Percentiles rank a stretch among this genome's conserved stretches.
phyloP scores from a whole-genome alignment of 768 basidiomycete species.

The Strobilomyces echinocephalus region DNA sequence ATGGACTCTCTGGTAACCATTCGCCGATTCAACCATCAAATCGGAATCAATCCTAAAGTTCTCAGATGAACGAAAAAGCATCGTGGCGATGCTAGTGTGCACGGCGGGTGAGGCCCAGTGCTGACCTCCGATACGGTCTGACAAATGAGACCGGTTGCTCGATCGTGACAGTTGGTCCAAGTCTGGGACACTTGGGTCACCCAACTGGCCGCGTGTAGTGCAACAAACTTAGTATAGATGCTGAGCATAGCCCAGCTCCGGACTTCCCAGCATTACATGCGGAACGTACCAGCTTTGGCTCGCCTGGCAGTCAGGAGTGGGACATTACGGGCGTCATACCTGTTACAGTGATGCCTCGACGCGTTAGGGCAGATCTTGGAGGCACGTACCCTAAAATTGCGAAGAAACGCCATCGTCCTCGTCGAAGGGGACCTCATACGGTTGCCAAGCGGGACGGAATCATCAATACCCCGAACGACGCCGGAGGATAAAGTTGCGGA shows the following conservation, averaged over 20 bases:
- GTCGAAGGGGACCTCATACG: not conserved
- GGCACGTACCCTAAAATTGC: constrained; percentile 1
- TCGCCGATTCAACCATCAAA: constrained; percentile 19
- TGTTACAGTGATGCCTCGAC: not conserved
- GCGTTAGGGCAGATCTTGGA: constrained; percentile 16
- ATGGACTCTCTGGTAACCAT: constrained; percentile 7
- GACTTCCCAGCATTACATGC: constrained; percentile 17
- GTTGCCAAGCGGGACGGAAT: not conserved
- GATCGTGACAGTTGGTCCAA: constrained; percentile 1
- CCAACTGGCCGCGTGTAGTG: constrained; percentile 7
- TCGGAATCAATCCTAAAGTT: constrained; percentile 14
- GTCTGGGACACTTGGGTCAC: constrained; percentile 8
- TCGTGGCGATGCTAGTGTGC: constrained; percentile 25
- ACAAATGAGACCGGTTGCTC: constrained; percentile 19
- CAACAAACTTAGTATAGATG: constrained; percentile 13
- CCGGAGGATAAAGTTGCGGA: constrained; percentile 13
- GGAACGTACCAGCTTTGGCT: constrained; percentile 8
- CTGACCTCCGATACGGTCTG: constrained; percentile 12
- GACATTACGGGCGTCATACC: constrained; percentile 7
- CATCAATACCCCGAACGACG: constrained; percentile 10
- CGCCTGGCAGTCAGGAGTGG: not conserved
- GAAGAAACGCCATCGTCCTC: not conserved
- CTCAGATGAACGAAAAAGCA: constrained; percentile 8
- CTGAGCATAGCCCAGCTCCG: constrained; percentile 29
- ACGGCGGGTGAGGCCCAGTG: constrained; percentile 6